A percentile compares a stretch with the other conserved stretches of the same genome.
phyloP scores from a whole-genome alignment of 2,329 filamentous ascomycete genomes.

The Lachnellula cervina region DNA sequence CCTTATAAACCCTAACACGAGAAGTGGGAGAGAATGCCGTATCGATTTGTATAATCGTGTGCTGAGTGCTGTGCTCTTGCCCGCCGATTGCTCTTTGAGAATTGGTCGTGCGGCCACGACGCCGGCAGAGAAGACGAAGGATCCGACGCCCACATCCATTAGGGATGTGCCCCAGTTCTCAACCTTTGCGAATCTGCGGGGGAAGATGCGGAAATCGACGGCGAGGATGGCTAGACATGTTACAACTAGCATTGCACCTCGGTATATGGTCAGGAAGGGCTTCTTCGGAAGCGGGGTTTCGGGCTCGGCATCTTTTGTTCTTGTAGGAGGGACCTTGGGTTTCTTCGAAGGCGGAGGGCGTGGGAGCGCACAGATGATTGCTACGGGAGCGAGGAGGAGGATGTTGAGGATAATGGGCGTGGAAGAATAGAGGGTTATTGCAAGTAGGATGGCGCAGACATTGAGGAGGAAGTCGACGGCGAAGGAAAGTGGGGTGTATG shows the following conservation, averaged over 20 bases:
- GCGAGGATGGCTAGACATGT: constrained; percentile 93
- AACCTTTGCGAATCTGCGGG: constrained; percentile 91
- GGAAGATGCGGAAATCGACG: constrained; percentile 91
- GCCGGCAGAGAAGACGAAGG: constrained; percentile 92
- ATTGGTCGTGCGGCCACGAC: constrained; percentile 82
- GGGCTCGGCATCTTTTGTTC: constrained; percentile 25
- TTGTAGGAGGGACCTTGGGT: constrained; percentile 43
- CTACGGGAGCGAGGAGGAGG: constrained; percentile 67
- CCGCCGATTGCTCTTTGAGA: constrained; percentile 61
- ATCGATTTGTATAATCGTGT: constrained; percentile 61
- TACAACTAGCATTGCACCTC: constrained; percentile 83
- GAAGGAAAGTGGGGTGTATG: constrained; percentile 63
- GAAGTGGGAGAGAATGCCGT: constrained; percentile 76
- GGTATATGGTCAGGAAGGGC: constrained; percentile 88
- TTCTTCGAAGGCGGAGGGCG: constrained; percentile 41
- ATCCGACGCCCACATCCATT: constrained; percentile 96
- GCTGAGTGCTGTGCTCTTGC: constrained; percentile 44
- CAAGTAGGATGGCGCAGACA: constrained; percentile 74
- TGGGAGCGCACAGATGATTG: constrained; percentile 52
- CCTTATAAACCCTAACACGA: constrained; percentile 74
- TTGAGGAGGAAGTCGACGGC: constrained; percentile 84
- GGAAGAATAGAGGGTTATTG: constrained; percentile 78
- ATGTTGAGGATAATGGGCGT: constrained; percentile 68
- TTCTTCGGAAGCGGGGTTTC: constrained; percentile 66
- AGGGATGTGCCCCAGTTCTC: constrained; percentile 99